phyloP scores from a whole-genome alignment of 176 grass and related monocot species.

The Bothriochloa decipiens region DNA sequence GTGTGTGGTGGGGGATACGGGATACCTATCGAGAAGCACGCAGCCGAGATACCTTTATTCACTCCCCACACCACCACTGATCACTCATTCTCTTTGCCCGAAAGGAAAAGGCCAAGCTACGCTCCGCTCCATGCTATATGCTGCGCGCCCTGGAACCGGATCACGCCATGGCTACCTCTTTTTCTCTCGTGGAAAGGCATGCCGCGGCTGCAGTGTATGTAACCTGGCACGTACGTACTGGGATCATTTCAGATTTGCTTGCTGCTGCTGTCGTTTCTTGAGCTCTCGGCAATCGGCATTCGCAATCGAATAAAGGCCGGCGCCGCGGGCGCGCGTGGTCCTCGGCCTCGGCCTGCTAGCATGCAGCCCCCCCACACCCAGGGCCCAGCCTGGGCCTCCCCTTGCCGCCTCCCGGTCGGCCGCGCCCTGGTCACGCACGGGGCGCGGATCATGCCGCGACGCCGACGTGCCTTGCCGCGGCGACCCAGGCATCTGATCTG shows the following conservation, averaged over 20 bases:
- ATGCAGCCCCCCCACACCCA: neutral
- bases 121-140: neutral
- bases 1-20: neutral
- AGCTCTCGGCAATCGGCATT: neutral
- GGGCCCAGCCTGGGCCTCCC: slow-evolving; percentile 34
- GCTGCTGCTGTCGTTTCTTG: slow-evolving; percentile 7
- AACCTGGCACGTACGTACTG: neutral
- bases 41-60: slow-evolving; percentile 17
- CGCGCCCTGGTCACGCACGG: neutral
- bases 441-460: neutral
- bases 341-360: neutral
- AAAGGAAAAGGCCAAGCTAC: slow-evolving; percentile 40
- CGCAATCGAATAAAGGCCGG: slow-evolving; percentile 48
- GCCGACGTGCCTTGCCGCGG: neutral
- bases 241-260: neutral
- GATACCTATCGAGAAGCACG: neutral
- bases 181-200: slow-evolving; percentile 32
- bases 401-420: neutral
- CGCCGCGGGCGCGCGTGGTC: slow-evolving; percentile 34
- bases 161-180: slow-evolving; percentile 21
- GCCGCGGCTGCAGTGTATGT: neutral
- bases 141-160: slow-evolving; percentile 2
- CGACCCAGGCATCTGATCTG: slow-evolving; percentile 45
- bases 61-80: neutral
- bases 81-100: slow-evolving; percentile 57